phyloP scores from a whole-genome alignment of 2,329 filamentous ascomycete genomes.

The Neonectria punicea region DNA sequence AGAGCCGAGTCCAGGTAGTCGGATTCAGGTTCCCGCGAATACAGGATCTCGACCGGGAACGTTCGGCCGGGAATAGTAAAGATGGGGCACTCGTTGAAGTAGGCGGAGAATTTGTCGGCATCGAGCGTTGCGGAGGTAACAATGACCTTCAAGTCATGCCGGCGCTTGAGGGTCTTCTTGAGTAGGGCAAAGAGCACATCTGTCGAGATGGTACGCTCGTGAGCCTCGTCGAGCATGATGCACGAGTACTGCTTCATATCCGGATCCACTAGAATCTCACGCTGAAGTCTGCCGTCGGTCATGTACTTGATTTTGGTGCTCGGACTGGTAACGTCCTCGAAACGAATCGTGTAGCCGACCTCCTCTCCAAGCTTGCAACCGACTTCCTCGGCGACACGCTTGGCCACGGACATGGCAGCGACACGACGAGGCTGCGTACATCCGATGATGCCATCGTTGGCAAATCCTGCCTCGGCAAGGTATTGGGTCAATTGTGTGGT shows the following conservation, averaged over 20 bases:
- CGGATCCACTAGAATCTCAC: conserved; percentile 93
- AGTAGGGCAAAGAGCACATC: conserved; percentile 94
- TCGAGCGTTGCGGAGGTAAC: conserved; percentile 97
- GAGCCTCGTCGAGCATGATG: conserved; percentile 98
- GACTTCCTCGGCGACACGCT: conserved; percentile 95
- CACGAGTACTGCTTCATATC: conserved; percentile 91
- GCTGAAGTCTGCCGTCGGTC: conserved; percentile 98
- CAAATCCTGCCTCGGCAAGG: conserved; percentile 90
- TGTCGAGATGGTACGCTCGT: conserved; percentile 95
- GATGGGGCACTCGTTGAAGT: conserved; percentile 96
- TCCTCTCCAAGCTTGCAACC: conserved; percentile 90
- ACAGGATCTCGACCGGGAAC: conserved; percentile 95
- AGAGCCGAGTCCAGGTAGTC: conserved; percentile 95
- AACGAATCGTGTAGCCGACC: conserved; percentile 97
- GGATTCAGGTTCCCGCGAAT: conserved; percentile 92
- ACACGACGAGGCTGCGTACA: conserved; percentile 98
- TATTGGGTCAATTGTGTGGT: conserved; percentile 97
- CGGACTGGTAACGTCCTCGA: conserved; percentile 91
- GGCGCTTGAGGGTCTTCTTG: conserved; percentile 89
- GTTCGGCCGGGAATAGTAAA: conserved; percentile 96
- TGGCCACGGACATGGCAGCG: conserved; percentile 96
- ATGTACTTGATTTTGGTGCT: conserved; percentile 98
- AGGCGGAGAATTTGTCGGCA: conserved; percentile 95
- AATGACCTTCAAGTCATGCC: conserved; percentile 92
- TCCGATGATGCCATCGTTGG: conserved; percentile 87